phyloP scores from a whole-genome alignment of 805 yeast species.

The Schizosaccharomyces lindneri region DNA sequence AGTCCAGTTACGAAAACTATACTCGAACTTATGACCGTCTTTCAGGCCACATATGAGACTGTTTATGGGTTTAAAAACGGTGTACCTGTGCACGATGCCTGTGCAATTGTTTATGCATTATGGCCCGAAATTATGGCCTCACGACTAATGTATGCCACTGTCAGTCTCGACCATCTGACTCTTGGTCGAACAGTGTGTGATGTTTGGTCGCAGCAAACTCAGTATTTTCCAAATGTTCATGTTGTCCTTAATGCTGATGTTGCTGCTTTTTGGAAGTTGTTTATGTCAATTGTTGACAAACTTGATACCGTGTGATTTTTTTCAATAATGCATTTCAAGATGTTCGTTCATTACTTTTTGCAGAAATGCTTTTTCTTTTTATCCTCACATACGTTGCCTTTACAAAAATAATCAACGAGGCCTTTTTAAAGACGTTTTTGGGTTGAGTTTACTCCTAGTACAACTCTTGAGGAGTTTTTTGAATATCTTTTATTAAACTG shows the following conservation, averaged over 20 bases:
- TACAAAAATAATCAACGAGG: too few species aligned
- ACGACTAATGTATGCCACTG: background rate
- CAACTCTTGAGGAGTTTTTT: too few species aligned
- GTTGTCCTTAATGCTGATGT: background rate
- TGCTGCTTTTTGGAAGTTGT: background rate
- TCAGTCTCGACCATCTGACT: background rate
- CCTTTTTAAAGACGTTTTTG: too few species aligned
- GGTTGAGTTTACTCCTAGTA: too few species aligned
- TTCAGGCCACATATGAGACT: constrained; percentile 22
- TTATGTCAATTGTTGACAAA: background rate
- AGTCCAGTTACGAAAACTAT: constrained; percentile 23
- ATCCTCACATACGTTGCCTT: too few species aligned
- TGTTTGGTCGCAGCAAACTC: background rate
- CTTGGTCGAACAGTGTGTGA: background rate
- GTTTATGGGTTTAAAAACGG: constrained; percentile 25
- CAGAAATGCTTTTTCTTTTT: too few species aligned
- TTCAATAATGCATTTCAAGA: background rate
- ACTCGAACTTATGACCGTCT: constrained; percentile 28
- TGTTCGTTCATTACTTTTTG: too few species aligned
- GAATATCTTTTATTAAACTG: too few species aligned
- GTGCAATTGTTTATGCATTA: background rate
- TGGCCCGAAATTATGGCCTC: background rate
- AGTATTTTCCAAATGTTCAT: background rate
- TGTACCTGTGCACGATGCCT: constrained; percentile 49
- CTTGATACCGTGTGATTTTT: background rate